Evolutionary conservation across 768 basidiomycete species (phyloP).

Genomic region (Pisolithus tinctorius): DNA sequence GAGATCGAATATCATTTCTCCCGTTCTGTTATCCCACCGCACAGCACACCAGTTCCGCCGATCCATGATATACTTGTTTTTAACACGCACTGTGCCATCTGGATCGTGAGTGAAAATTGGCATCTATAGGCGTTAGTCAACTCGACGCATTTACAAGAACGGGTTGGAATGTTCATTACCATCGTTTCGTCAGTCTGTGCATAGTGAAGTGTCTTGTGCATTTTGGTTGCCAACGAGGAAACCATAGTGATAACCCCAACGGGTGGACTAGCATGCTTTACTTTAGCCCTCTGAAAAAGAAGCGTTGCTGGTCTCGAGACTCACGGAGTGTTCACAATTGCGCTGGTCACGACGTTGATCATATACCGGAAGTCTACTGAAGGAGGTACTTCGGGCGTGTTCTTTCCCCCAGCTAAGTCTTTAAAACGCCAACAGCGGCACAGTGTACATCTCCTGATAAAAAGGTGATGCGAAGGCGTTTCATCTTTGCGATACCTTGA

Average conservation of each 20-base stretch:
- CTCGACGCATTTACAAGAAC: not conserved
- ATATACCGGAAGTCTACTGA: constrained; percentile 76
- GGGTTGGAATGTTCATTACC: constrained; percentile 35
- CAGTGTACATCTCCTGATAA: constrained; percentile 93
- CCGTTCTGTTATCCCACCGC: constrained; percentile 46
- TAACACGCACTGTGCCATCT: constrained; percentile 58
- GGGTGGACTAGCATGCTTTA: constrained; percentile 41
- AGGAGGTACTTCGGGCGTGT: constrained; percentile 43
- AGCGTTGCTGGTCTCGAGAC: constrained; percentile 19
- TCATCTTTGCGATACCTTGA: constrained; percentile 61
- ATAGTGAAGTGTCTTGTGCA: constrained; percentile 81
- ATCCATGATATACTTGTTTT: constrained; percentile 81
- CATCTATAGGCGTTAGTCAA: constrained; percentile 38
- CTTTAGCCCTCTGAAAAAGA: not conserved
- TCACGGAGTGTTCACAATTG: constrained; percentile 95
- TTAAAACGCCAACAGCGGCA: constrained; percentile 75
- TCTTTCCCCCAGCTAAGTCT: constrained; percentile 51
- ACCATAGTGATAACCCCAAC: constrained; percentile 72
- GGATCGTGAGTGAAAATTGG: constrained; percentile 75
- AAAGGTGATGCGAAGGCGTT: constrained; percentile 72
- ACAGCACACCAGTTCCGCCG: constrained; percentile 83
- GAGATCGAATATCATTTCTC: constrained; percentile 75
- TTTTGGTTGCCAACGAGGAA: constrained; percentile 69
- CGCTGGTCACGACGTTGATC: constrained; percentile 84
- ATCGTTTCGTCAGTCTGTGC: constrained; percentile 82